These are phyloP conservation scores for Micractinium conductrix DNA, from an alignment of 139 green algal species.

Conservation along the genomic window DNA sequence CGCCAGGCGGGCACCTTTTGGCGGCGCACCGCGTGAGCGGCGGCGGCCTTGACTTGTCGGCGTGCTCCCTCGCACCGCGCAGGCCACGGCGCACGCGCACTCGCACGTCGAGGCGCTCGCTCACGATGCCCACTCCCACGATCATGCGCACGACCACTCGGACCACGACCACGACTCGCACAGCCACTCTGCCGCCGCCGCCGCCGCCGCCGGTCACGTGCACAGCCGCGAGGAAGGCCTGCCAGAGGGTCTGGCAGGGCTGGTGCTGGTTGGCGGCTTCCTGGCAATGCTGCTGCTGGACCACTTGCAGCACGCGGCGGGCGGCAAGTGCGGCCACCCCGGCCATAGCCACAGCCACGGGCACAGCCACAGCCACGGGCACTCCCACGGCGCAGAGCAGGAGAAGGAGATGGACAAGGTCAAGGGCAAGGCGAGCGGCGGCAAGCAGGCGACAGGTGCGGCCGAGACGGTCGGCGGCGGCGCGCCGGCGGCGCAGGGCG, in stretches of 20 bases:
- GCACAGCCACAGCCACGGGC: slow-evolving; percentile 6
- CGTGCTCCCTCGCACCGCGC: not conserved
- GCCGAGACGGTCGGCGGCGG: not conserved
- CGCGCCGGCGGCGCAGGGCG: not conserved
- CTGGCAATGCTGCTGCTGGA: slow-evolving; percentile 63
- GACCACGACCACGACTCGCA: not conserved
- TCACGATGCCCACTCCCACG: slow-evolving; percentile 30
- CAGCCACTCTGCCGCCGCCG: not conserved
- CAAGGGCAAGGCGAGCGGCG: not conserved
- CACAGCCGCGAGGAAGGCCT: not conserved
- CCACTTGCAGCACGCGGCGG: slow-evolving; percentile 41
- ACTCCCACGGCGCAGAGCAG: slow-evolving; percentile 5
- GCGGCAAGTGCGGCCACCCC: slow-evolving; percentile 19
- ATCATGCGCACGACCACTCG: slow-evolving; percentile 12
- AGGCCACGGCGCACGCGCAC: not conserved
- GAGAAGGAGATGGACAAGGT: not conserved
- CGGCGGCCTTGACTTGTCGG: no score
- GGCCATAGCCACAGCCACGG: slow-evolving; percentile 18
- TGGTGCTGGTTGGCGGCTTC: slow-evolving; percentile 58
- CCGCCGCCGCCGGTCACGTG: not conserved
- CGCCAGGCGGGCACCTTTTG: not conserved
- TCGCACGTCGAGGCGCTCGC: not conserved
- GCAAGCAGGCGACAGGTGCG: not conserved
- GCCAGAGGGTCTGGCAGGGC: slow-evolving; percentile 40
- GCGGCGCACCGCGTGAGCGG: not conserved